phyloP scores from a whole-genome alignment of 1,284 basidiomycete species.

The Ceratobasidium sp. region DNA sequence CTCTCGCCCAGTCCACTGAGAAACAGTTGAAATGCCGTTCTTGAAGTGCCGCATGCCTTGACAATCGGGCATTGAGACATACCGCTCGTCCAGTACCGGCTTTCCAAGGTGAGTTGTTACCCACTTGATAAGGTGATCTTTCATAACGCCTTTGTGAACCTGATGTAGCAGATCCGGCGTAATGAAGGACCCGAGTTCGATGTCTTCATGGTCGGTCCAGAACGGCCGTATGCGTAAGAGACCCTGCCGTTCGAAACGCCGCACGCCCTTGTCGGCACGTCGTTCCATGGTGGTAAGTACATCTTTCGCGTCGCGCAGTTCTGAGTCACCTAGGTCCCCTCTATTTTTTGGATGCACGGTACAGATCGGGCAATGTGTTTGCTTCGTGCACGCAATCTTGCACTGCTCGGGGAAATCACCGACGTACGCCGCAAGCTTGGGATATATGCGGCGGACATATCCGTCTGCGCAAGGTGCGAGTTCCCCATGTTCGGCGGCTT shows the following conservation, averaged over 20 bases:
- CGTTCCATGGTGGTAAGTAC: not conserved
- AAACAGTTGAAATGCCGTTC: slow-evolving; percentile 24
- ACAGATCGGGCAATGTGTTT: slow-evolving; percentile 33
- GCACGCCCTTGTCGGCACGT: not conserved
- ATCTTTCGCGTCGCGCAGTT: not conserved
- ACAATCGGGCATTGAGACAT: slow-evolving; percentile 22
- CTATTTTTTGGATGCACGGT: not conserved
- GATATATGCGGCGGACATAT: slow-evolving; percentile 22
- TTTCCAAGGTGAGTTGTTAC: slow-evolving; percentile 16
- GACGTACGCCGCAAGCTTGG: slow-evolving; percentile 31
- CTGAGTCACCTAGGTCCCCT: slow-evolving; percentile 2
- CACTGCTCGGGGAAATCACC: slow-evolving; percentile 42
- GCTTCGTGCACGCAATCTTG: slow-evolving; percentile 20
- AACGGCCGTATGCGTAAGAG: slow-evolving; percentile 43
- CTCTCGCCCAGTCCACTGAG: slow-evolving; percentile 39
- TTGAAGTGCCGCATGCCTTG: slow-evolving; percentile 27
- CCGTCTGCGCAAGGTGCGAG: slow-evolving; percentile 33
- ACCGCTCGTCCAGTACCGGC: slow-evolving; percentile 35
- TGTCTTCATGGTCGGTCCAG: slow-evolving; percentile 45
- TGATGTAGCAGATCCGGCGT: slow-evolving; percentile 50
- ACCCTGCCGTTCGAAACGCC: not conserved
- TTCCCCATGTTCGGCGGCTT: slow-evolving; percentile 40
- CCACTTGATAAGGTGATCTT: slow-evolving; percentile 45
- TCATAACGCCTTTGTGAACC: slow-evolving; percentile 49
- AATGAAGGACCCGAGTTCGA: slow-evolving; percentile 45